phyloP scores from a whole-genome alignment of 768 basidiomycete genomes.

The Termitomyces sp. region DNA sequence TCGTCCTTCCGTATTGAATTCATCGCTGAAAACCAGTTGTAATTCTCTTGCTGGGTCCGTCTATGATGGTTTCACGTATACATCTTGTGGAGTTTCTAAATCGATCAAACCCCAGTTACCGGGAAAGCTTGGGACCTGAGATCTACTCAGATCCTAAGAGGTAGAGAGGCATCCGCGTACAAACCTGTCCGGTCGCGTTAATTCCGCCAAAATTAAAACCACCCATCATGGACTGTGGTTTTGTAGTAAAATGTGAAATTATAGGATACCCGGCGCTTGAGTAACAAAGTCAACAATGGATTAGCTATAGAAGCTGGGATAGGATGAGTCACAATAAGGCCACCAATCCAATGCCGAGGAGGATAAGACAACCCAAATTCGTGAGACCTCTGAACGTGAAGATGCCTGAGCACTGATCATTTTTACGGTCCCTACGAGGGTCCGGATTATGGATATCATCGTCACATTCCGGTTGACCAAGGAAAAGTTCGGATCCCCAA shows the following conservation, averaged over 20 bases:
- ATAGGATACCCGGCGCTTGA: slow-evolving; percentile 60
- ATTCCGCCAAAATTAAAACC: slow-evolving; percentile 76
- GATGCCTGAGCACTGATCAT: slow-evolving; percentile 53
- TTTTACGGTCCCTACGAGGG: slow-evolving; percentile 54
- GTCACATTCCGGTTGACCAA: slow-evolving; percentile 53
- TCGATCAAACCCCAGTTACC: slow-evolving; percentile 77
- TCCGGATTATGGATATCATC: slow-evolving; percentile 75
- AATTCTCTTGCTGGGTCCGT: slow-evolving; percentile 45
- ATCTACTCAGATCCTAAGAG: neutral
- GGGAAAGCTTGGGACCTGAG: slow-evolving; percentile 48
- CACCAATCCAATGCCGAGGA: slow-evolving; percentile 49
- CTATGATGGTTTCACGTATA: slow-evolving; percentile 50
- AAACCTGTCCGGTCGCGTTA: slow-evolving; percentile 69
- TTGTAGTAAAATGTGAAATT: slow-evolving; percentile 49
- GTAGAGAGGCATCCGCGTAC: slow-evolving; percentile 7
- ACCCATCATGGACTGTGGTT: slow-evolving; percentile 40
- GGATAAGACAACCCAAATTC: slow-evolving; percentile 65
- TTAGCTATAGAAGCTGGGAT: neutral
- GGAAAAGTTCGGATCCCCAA: slow-evolving; percentile 67
- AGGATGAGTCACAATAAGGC: slow-evolving; percentile 46
- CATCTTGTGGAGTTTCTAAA: slow-evolving; percentile 60
- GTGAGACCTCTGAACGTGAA: slow-evolving; percentile 66
- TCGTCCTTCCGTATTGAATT: slow-evolving; percentile 77
- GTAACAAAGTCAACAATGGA: neutral
- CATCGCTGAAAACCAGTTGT: slow-evolving; percentile 83